Evolutionary conservation across 2,329 filamentous ascomycete genomes (phyloP), one percentile per base, ranked within the genome.

Genomic region (Fusarium incarnatum): DNA sequence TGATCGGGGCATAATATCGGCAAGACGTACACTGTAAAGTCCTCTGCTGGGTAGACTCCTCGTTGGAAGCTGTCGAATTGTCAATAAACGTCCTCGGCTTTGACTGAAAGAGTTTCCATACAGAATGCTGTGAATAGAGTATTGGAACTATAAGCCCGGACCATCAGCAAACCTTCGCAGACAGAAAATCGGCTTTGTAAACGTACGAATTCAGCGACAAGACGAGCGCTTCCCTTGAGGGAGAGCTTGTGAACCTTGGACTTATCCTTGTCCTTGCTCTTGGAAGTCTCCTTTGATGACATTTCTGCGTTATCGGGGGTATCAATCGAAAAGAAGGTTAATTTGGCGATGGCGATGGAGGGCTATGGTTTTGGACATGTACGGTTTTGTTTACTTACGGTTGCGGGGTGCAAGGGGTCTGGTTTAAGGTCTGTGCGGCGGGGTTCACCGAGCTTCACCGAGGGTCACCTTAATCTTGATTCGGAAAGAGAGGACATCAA

Each of bases 111-210:
- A 6, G 30, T 60, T 8, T 28, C 27, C 40, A 46, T 86, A 96
- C 89, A 99, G 86, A 63, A 99, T 98, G 1, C 94, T 97, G 78
- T 99, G 96, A 78, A 98, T 98, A 3, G 94, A 98, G 81, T 97
- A 99, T 85, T 99, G 94, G 78, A 99, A 99, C 89, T 92, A 75
- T 10, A 41, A 47, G 18, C 23, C 20, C 3, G 18, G 15, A 47
- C 27, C n/a, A 54, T 75, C 68, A 76, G 75, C 57, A 50, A 56
- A 16, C 30, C 18, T 15, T 59, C 54, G 22, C 46, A 48, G 9
- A 34, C 42, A 41, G 41, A 15, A 22, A 28, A 48, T 54, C 8
- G 18, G 49, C 18, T 41, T 23, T 41, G 25, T 90, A 79, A 25
- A 87, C 92, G 80, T 84, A 97, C 94, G 81, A 99, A 99, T 84